A percentile compares a stretch with the other conserved stretches of the same genome.
Evolutionary conservation across 2,329 filamentous ascomycete species (phyloP).

Genomic region (Claviceps sp.): DNA sequence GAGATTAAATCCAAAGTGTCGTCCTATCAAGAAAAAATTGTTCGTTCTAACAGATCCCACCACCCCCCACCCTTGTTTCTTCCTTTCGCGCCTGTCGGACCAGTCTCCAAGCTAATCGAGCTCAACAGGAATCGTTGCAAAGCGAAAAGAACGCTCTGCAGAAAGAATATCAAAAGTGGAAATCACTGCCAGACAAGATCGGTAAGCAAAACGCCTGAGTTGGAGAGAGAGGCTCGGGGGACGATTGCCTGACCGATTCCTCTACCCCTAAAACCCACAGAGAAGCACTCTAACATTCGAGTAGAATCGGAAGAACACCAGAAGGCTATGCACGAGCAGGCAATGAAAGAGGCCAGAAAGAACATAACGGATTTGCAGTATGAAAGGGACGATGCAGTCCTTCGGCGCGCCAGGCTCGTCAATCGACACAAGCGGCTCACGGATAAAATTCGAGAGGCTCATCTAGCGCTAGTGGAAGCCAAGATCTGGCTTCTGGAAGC

Average conservation of each 20-base stretch:
- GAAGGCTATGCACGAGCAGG: slow-evolving; percentile 18
- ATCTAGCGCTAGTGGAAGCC: slow-evolving; percentile 53
- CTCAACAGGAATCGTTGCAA: slow-evolving; percentile 33
- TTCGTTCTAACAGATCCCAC: slow-evolving; percentile 11
- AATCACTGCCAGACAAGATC: slow-evolving; percentile 57
- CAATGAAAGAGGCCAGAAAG: slow-evolving; percentile 19
- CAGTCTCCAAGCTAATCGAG: slow-evolving; percentile 5
- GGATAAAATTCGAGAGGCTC: slow-evolving; percentile 44
- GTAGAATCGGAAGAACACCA: slow-evolving; percentile 23
- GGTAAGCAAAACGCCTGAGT: slow-evolving; percentile 31
- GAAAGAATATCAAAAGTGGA: slow-evolving; percentile 49
- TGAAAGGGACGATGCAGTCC: slow-evolving; percentile 38
- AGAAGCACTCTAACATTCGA: slow-evolving; percentile 9
- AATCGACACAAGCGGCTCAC: slow-evolving; percentile 46
- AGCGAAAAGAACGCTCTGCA: slow-evolving; percentile 56
- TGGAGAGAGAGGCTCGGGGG: background rate
- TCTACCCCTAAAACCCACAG: background rate
- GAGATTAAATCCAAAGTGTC: slow-evolving; percentile 30
- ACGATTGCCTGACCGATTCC: background rate
- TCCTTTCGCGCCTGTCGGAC: background rate
- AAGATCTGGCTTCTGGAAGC: slow-evolving; percentile 67
- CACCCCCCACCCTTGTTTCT: background rate
- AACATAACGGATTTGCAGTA: slow-evolving; percentile 35
- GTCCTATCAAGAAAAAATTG: slow-evolving; percentile 26
- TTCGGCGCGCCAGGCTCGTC: slow-evolving; percentile 42